These are phyloP conservation scores for Triticum urartu DNA, from an alignment of 176 grass and related monocot species.

Conservation along the genomic window DNA sequence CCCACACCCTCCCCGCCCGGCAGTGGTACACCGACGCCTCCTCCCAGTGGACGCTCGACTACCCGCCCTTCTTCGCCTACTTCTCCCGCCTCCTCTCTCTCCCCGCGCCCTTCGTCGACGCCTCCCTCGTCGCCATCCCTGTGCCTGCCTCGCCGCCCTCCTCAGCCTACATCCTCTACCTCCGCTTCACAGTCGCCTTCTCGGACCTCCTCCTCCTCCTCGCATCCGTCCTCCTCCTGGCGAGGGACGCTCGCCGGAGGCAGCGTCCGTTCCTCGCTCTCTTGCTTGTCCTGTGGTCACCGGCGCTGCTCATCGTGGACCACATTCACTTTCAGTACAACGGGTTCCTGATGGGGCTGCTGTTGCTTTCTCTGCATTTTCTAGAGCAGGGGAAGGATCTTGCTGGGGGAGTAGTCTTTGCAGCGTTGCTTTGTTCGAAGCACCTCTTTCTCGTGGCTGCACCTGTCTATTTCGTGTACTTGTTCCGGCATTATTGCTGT, in stretches of 20 bases:
- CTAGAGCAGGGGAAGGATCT: constrained; percentile 78
- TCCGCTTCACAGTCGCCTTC: constrained; percentile 53
- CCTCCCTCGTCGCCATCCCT: constrained; percentile 48
- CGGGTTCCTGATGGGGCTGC: constrained; percentile 65
- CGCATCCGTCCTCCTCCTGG: constrained; percentile 34
- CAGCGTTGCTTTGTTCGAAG: constrained; percentile 71
- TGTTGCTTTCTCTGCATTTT: constrained; percentile 59
- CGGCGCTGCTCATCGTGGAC: constrained; percentile 73
- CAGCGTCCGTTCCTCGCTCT: constrained; percentile 36
- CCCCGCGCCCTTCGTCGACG: constrained; percentile 44
- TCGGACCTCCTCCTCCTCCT: constrained; percentile 48
- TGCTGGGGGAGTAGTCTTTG: constrained; percentile 63
- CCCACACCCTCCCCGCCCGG: constrained; percentile 52
- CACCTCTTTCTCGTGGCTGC: constrained; percentile 85
- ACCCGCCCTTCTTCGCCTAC: constrained; percentile 89
- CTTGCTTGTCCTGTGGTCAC: constrained; percentile 60
- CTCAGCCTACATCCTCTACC: constrained; percentile 51
- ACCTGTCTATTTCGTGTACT: constrained; percentile 75
- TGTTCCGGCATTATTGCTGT: constrained; percentile 80
- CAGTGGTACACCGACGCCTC: constrained; percentile 86
- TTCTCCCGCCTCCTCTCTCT: constrained; percentile 68
- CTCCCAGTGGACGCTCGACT: constrained; percentile 78
- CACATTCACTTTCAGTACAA: constrained; percentile 91
- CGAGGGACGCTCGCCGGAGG: constrained; percentile 21
- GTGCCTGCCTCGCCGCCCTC: constrained; percentile 22